A percentile compares a stretch with the other conserved stretches of the same genome.
Conservation (phyloP, 2,329 filamentous ascomycete genomes). For the Plenodomus biglobosus region DNA sequence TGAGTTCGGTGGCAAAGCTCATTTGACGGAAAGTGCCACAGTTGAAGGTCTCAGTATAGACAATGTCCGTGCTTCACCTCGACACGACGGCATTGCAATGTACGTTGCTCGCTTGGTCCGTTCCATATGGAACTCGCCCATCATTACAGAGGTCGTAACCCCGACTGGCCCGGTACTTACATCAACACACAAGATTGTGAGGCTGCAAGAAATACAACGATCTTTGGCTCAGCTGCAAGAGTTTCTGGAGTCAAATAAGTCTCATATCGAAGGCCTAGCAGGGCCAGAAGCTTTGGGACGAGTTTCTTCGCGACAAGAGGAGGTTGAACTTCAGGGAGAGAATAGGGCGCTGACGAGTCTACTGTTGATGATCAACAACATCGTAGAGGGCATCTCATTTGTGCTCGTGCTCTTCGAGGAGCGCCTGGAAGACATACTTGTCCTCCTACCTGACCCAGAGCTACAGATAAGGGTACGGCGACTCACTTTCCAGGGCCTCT, state of each 20-base stretch:
- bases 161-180: conserved; percentile 64
- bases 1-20: conserved; percentile 86
- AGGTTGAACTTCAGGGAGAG: conserved; percentile 88
- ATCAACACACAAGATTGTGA: conserved; percentile 67
- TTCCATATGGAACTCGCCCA: conserved; percentile 79
- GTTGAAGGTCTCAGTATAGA: conserved; percentile 69
- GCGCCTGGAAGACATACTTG: conserved; percentile 82
- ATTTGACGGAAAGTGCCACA: conserved; percentile 74
- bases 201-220: conserved; percentile 75
- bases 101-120: conserved; percentile 88
- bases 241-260: conserved; percentile 85
- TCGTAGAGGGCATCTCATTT: conserved; percentile 96
- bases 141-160: conserved; percentile 61
- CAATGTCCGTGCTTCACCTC: conserved; percentile 80
- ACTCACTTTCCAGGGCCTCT: conserved; percentile 85
- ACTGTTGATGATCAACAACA: conserved; percentile 80
- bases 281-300: conserved; percentile 82
- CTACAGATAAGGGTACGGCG: conserved; percentile 69
- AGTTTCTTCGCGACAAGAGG: conserved; percentile 80
- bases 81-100: conserved; percentile 83
- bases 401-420: conserved; percentile 94
- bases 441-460: conserved; percentile 66
- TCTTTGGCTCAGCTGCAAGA: conserved; percentile 75
- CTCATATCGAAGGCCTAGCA: conserved; percentile 90
- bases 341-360: conserved; percentile 89